Conservation (phyloP, 352 stramenopile species). For the Thalassiosira livingstoniorum region DNA sequence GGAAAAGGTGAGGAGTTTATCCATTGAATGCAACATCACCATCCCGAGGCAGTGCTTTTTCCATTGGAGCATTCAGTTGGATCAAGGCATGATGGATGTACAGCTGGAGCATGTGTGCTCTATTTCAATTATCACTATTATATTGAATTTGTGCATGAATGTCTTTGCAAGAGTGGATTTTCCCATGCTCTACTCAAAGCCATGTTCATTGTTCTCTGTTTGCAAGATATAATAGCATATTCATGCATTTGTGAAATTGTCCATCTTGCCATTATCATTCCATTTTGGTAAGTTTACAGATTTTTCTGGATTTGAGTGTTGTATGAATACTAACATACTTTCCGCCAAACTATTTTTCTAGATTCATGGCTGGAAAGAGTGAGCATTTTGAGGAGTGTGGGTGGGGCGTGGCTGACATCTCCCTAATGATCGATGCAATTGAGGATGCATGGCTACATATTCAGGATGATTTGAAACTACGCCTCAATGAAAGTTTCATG, state of each 20-base stretch:
- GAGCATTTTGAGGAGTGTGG: neutral
- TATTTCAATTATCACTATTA: slow-evolving; percentile 30
- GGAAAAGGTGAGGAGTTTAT: slow-evolving; percentile 24
- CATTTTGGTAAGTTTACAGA: neutral
- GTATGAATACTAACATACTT: too few relatives aligned
- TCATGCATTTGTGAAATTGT: neutral
- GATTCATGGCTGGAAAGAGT: neutral
- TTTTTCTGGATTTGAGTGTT: too few relatives aligned
- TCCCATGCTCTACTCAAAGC: slow-evolving; percentile 4
- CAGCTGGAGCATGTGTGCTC: slow-evolving; percentile 9
- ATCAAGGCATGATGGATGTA: slow-evolving; percentile 23
- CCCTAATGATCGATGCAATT: too few relatives aligned
- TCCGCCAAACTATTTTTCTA: too few relatives aligned
- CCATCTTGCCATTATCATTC: neutral
- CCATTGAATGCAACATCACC: slow-evolving; percentile 28
- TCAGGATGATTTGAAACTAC: neutral
- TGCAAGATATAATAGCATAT: slow-evolving; percentile 17
- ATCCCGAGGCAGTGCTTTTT: slow-evolving; percentile 17
- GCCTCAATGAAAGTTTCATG: neutral
- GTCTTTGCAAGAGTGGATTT: neutral
- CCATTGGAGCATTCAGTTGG: slow-evolving; percentile 13
- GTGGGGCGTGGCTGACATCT: neutral
- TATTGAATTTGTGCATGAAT: slow-evolving; percentile 3
- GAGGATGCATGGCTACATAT: too few relatives aligned
- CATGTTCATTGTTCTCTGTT: slow-evolving; percentile 26